Percentiles rank a stretch among this genome's conserved stretches.
Evolutionary conservation across 805 yeast species (phyloP).

Genomic region (Wickerhamiella qilinensis): DNA sequence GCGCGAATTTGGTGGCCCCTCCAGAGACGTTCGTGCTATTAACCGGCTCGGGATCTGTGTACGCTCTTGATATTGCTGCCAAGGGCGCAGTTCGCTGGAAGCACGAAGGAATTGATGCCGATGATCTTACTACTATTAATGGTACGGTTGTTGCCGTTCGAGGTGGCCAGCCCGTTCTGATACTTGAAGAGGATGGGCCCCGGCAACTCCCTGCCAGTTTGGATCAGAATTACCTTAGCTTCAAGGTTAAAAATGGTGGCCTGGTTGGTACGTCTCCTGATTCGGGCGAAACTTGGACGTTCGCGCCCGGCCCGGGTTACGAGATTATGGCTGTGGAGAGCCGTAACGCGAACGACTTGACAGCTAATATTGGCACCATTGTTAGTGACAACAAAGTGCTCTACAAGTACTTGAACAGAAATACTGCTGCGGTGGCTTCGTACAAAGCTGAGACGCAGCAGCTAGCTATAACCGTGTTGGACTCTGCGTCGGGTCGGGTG

Average conservation of each 20-base stretch:
- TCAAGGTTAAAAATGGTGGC: too few species aligned
- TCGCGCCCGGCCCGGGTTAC: conserved; percentile 20
- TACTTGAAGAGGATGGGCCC: too few species aligned
- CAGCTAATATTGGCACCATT: conserved; percentile 51
- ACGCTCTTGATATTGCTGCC: conserved; percentile 1
- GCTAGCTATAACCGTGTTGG: conserved; percentile 40
- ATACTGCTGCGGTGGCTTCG: conserved; percentile 38
- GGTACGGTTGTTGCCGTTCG: too few species aligned
- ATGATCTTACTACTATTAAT: too few species aligned
- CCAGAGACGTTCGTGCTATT: too few species aligned
- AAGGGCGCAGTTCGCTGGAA: not conserved
- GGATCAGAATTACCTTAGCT: too few species aligned
- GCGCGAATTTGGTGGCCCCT: not conserved
- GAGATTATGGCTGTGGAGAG: conserved; percentile 26
- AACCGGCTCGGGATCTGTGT: conserved; percentile 7
- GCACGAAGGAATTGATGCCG: not conserved
- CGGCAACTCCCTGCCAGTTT: too few species aligned
- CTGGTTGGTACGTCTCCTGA: too few species aligned
- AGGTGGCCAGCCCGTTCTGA: too few species aligned
- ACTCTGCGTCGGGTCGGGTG: conserved; percentile 52
- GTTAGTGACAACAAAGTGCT: conserved; percentile 56
- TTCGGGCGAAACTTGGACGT: conserved; percentile 35
- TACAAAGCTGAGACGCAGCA: conserved; percentile 16
- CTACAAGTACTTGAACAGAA: conserved; percentile 72
- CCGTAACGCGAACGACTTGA: conserved; percentile 26